These are phyloP conservation scores for Aureobasidium sp. DNA, from an alignment of 2,329 filamentous ascomycete genomes.

Conservation along the genomic window DNA sequence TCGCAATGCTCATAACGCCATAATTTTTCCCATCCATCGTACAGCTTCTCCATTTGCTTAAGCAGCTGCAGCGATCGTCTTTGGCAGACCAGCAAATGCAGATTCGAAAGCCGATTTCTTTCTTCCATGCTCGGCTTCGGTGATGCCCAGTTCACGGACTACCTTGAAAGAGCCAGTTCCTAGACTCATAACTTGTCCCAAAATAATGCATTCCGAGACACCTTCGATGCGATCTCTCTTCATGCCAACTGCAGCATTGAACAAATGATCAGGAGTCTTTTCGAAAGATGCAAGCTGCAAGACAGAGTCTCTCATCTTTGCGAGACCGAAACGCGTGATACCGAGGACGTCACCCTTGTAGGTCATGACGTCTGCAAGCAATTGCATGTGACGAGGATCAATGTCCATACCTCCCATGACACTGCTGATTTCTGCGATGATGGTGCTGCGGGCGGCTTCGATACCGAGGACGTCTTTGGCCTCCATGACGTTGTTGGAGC, in stretches of 20 bases:
- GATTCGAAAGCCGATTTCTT: slow-evolving; percentile 16
- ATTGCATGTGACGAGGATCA: slow-evolving; percentile 94
- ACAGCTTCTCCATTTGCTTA: neutral
- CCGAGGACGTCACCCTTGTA: slow-evolving; percentile 96
- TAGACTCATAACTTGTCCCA: slow-evolving; percentile 88
- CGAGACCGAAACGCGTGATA: slow-evolving; percentile 90
- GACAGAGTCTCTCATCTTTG: slow-evolving; percentile 93
- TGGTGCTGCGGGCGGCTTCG: slow-evolving; percentile 83
- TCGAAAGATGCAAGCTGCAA: slow-evolving; percentile 93
- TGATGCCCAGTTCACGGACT: slow-evolving; percentile 65
- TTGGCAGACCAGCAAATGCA: slow-evolving; percentile 6
- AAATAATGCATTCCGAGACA: slow-evolving; percentile 94
- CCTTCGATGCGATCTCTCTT: slow-evolving; percentile 90
- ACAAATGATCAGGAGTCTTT: slow-evolving; percentile 95
- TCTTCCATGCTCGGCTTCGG: slow-evolving; percentile 40
- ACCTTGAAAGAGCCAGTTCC: slow-evolving; percentile 92
- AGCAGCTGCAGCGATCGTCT: slow-evolving; percentile 5
- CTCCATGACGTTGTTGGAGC: slow-evolving; percentile 86
- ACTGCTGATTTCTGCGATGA: slow-evolving; percentile 74
- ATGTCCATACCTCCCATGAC: slow-evolving; percentile 96
- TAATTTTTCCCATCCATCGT: neutral
- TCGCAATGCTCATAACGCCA: slow-evolving; percentile 3
- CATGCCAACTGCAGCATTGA: slow-evolving; percentile 86
- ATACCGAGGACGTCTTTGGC: slow-evolving; percentile 81
- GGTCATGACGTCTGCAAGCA: slow-evolving; percentile 96